phyloP scores from a whole-genome alignment of 108 stramenopile genomes.

The Schizochytrium sp. region DNA sequence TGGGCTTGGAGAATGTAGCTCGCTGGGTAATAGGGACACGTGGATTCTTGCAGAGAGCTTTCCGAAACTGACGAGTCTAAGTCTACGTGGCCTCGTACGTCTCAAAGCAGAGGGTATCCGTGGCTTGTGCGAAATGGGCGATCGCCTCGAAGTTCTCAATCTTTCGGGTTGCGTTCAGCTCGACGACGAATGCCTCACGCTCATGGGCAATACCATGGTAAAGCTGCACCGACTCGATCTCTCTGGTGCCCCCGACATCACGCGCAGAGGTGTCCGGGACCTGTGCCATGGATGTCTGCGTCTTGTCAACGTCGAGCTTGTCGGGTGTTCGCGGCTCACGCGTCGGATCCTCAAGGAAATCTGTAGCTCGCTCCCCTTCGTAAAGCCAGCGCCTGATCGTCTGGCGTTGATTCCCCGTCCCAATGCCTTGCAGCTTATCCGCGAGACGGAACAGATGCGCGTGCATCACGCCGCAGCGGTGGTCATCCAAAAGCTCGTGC shows the following conservation, averaged over 20 bases:
- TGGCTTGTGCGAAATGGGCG: background rate
- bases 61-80: background rate
- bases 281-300: constrained; percentile 1
- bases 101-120: background rate
- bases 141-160: background rate
- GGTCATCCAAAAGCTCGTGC: constrained; percentile 11
- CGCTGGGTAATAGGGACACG: background rate
- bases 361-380: background rate
- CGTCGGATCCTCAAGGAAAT: background rate
- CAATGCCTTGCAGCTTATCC: background rate
- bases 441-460: constrained; percentile 6
- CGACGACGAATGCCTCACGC: background rate
- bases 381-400: background rate
- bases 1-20: background rate
- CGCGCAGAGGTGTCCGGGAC: background rate
- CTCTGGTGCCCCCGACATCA: background rate
- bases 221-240: background rate
- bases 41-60: background rate
- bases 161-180: background rate
- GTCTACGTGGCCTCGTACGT: background rate
- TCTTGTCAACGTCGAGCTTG: background rate
- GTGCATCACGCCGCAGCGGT: background rate
- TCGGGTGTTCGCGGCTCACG: background rate
- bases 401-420: background rate
- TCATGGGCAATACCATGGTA: background rate